Evolutionary conservation across 1,139 yeast genomes (phyloP), one percentile per base, ranked within the genome.

Genomic region (Yamadazyma friedrichii): DNA sequence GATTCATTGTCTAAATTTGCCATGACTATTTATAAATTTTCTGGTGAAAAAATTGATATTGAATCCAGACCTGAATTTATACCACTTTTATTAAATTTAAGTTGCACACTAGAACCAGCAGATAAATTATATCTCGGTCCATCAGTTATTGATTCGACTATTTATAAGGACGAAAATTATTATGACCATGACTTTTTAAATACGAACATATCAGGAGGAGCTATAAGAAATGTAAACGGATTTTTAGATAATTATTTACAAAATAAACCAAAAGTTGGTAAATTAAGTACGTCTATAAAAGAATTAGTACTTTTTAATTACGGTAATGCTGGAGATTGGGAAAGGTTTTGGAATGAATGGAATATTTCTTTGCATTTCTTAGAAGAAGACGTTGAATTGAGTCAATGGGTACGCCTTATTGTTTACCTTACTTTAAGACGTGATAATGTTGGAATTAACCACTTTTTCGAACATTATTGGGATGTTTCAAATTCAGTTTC

Each of bases 291-390:
- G 25, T 42, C 50, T 9, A 38, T 49, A 4, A 55, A 60, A 35
- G 76, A 71, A 44, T 52, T 67, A 16, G 52, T 65, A 12, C 58
- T 71, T 36, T 59, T 61, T 43, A 61, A 69, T 1, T 68, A 63
- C 42, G 78, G 76, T 1, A 69, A 67, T 44, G 59, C 70, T 12
- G 64, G 65, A 3, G 54, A 64, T 28, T 70, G 76, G 76, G 44
- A 46, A 2, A 51, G 53, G 33, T 72, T 71, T 51, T 72, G 77
- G 77, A 47, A 48, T n/a, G 59, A 65, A 37, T 70, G 76, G 76
- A 60, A 66, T 17, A 43, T 48, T 1, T 53, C 17, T 43, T 48
- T 47, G 50, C 55, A 24, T 41, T 55, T 31, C 39, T 50, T 44
- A 41, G 41, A 34, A 4, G 43, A 35, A 24, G 42, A 15, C 29